A percentile compares a stretch with the other conserved stretches of the same genome.
These are phyloP conservation scores for Penicillium sp. DNA, from an alignment of 2,329 filamentous ascomycete species.

Conservation along the genomic window DNA sequence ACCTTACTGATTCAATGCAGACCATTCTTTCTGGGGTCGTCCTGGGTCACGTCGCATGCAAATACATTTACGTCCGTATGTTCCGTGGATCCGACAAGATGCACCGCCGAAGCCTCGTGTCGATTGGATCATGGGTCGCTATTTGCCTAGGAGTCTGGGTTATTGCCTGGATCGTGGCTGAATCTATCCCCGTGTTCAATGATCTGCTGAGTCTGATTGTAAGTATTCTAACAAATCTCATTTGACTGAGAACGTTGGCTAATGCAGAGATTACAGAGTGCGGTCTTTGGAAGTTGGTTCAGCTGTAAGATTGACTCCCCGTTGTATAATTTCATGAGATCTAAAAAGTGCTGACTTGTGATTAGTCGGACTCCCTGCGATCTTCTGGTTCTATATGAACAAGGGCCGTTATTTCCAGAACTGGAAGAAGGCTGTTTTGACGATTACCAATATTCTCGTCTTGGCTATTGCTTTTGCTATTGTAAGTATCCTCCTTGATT, in stretches of 20 bases:
- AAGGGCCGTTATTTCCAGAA: slow-evolving; percentile 30
- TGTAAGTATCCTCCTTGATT: slow-evolving; percentile 13
- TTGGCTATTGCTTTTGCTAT: slow-evolving; percentile 23
- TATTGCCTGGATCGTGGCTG: slow-evolving; percentile 64
- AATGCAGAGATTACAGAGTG: slow-evolving; percentile 32
- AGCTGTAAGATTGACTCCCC: slow-evolving; percentile 38
- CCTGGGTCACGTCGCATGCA: slow-evolving; percentile 63
- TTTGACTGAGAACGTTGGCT: background rate
- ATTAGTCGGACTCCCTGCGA: slow-evolving; percentile 39
- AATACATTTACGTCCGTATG: slow-evolving; percentile 63
- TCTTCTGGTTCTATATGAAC: slow-evolving; percentile 39
- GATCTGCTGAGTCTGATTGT: slow-evolving; percentile 61
- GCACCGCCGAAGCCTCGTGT: slow-evolving; percentile 47
- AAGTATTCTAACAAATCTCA: slow-evolving; percentile 7
- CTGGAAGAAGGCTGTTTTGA: slow-evolving; percentile 29
- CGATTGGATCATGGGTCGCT: slow-evolving; percentile 56
- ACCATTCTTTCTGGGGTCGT: slow-evolving; percentile 69
- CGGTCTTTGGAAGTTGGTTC: slow-evolving; percentile 66
- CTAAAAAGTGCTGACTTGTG: slow-evolving; percentile 4
- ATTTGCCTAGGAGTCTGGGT: slow-evolving; percentile 58
- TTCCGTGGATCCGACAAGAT: slow-evolving; percentile 59
- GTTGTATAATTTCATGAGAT: background rate
- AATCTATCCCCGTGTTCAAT: slow-evolving; percentile 67
- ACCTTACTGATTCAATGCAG: slow-evolving; percentile 14
- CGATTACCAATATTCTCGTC: slow-evolving; percentile 23